These are phyloP conservation scores for Trypanosoma boissoni DNA, from an alignment of 208 protist genomes.

Conservation along the genomic window DNA sequence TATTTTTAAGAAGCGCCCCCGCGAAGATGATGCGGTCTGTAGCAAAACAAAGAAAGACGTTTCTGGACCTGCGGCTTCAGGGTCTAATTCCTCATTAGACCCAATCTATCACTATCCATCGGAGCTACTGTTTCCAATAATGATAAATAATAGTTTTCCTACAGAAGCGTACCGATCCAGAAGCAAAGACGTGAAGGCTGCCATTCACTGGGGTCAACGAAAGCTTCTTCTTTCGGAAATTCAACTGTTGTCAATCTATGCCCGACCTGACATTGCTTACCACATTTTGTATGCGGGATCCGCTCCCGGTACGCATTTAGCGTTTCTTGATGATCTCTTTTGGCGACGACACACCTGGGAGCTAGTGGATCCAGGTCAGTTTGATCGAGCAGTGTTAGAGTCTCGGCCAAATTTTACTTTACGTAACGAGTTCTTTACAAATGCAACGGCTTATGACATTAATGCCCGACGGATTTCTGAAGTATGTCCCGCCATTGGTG, in stretches of 20 bases:
- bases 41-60: too few species aligned
- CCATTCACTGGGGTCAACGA: slow-evolving; percentile 95
- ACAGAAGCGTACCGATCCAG: slow-evolving; percentile 81
- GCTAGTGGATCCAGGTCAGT: slow-evolving; percentile 92
- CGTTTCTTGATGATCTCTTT: slow-evolving; percentile 89
- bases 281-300: slow-evolving; percentile 95
- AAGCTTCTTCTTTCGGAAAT: slow-evolving; percentile 96
- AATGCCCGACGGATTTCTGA: slow-evolving; percentile 72
- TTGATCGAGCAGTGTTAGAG: slow-evolving; percentile 68
- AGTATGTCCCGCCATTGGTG: slow-evolving; percentile 47
- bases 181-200: slow-evolving; percentile 80
- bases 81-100: neutral
- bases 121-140: slow-evolving; percentile 55
- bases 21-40: slow-evolving; percentile 1
- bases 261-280: slow-evolving; percentile 59
- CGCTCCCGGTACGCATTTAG: slow-evolving; percentile 93
- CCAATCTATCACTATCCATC: slow-evolving; percentile 84
- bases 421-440: slow-evolving; percentile 94
- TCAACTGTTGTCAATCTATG: slow-evolving; percentile 90
- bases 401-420: slow-evolving; percentile 68
- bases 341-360: slow-evolving; percentile 86
- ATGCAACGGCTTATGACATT: slow-evolving; percentile 90
- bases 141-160: slow-evolving; percentile 71
- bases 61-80: neutral
- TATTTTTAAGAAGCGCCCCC: slow-evolving; percentile 30